Evolutionary conservation across 768 basidiomycete genomes (phyloP).

Genomic region (Termitomyces sp.): DNA sequence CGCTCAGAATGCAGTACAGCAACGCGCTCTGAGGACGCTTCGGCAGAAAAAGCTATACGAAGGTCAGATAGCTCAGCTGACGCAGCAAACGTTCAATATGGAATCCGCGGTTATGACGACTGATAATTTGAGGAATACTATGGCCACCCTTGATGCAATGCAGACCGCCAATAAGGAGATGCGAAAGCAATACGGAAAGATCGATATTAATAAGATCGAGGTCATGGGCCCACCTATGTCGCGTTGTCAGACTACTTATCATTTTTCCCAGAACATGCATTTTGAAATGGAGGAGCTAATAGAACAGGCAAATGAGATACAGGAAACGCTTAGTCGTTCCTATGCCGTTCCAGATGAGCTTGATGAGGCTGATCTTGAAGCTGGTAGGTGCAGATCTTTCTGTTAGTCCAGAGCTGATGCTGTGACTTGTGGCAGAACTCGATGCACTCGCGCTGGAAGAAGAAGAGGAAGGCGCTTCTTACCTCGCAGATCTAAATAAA

Average conservation of each 20-base stretch:
- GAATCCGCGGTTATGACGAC: slow-evolving; percentile 92
- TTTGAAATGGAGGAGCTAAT: slow-evolving; percentile 97
- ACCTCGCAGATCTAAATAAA: slow-evolving; percentile 81
- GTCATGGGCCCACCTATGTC: slow-evolving; percentile 34
- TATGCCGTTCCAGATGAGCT: slow-evolving; percentile 97
- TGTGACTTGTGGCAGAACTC: slow-evolving; percentile 71
- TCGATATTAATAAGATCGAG: slow-evolving; percentile 98
- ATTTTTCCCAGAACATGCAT: slow-evolving; percentile 68
- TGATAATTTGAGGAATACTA: slow-evolving; percentile 97
- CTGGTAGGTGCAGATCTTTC: slow-evolving; percentile 49
- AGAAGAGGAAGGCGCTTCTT: slow-evolving; percentile 87
- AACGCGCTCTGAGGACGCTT: slow-evolving; percentile 87
- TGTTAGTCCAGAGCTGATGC: neutral
- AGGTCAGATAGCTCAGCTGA: slow-evolving; percentile 79
- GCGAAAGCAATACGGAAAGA: slow-evolving; percentile 94
- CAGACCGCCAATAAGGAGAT: slow-evolving; percentile 93
- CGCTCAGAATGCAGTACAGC: slow-evolving; percentile 78
- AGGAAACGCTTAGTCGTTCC: slow-evolving; percentile 87
- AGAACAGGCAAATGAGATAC: slow-evolving; percentile 97
- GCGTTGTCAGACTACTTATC: neutral
- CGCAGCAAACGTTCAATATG: slow-evolving; percentile 98
- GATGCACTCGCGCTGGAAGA: slow-evolving; percentile 91
- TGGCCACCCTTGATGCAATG: slow-evolving; percentile 99
- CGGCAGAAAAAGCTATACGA: slow-evolving; percentile 98
- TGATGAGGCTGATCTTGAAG: slow-evolving; percentile 96